A percentile compares a stretch with the other conserved stretches of the same genome.
Evolutionary conservation across 2,329 filamentous ascomycete species (phyloP).

Genomic region (Talaromyces sp.): DNA sequence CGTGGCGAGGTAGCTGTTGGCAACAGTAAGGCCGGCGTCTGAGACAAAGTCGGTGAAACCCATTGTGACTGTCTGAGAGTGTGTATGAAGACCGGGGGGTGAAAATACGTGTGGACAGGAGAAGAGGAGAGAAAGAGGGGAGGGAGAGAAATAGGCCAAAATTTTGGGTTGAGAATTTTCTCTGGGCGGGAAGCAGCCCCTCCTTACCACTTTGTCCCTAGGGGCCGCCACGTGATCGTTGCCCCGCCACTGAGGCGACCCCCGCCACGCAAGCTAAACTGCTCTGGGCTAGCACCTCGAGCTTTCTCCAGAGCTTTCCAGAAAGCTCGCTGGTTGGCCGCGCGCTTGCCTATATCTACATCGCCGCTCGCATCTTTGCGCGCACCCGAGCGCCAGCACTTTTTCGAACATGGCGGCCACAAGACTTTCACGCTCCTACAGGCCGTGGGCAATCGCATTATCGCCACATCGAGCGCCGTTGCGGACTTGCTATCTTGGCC

Average conservation of each 20-base stretch:
- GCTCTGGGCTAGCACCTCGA: background rate
- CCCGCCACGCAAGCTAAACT: conserved; percentile 1
- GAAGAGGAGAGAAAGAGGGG: conserved; percentile 14
- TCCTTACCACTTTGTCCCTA: conserved; percentile 8
- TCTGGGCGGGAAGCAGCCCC: conserved; percentile 18
- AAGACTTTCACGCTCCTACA: conserved; percentile 25
- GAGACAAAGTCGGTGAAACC: conserved; percentile 62
- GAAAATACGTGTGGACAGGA: conserved; percentile 3
- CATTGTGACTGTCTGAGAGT: conserved; percentile 41
- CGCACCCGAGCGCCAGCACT: background rate
- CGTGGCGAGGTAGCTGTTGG: conserved; percentile 46
- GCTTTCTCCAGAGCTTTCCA: conserved; percentile 29
- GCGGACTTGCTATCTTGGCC: conserved; percentile 15
- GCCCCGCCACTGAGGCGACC: conserved; percentile 3
- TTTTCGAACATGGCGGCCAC: conserved; percentile 23
- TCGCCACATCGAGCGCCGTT: conserved; percentile 14
- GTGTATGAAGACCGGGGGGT: conserved; percentile 13
- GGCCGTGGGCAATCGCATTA: conserved; percentile 18
- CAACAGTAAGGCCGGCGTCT: conserved; percentile 56
- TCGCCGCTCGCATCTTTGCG: background rate
- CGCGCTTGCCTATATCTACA: background rate
- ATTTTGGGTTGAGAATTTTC: conserved; percentile 18
- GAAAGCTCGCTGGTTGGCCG: conserved; percentile 20
- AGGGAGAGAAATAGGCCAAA: conserved; percentile 25
- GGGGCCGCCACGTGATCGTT: conserved; percentile 24